Percentiles rank a stretch among this genome's conserved stretches.
These are phyloP conservation scores for Margaritispora aquatica DNA, from an alignment of 495 filamentous ascomycete species.

Conservation along the genomic window DNA sequence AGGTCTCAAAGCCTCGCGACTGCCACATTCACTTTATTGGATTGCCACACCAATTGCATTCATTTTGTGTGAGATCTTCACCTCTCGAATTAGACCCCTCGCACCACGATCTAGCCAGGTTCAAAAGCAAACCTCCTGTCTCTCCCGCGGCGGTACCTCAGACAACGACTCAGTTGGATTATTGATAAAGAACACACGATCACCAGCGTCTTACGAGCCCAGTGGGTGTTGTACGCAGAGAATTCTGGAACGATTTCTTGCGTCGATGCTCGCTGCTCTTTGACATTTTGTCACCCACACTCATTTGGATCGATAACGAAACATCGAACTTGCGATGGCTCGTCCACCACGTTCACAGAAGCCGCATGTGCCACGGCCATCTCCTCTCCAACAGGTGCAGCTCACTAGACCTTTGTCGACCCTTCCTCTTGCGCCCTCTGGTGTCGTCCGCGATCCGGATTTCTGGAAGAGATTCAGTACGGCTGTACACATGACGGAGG, in stretches of 20 bases:
- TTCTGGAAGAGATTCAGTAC: conserved; percentile 59
- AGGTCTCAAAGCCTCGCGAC: background rate
- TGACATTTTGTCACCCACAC: background rate
- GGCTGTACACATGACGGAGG: conserved; percentile 43
- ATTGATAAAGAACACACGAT: background rate
- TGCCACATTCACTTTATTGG: background rate
- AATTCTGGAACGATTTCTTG: background rate
- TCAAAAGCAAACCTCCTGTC: background rate
- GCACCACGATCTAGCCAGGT: background rate
- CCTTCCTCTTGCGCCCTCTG: conserved; percentile 25
- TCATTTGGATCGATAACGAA: background rate
- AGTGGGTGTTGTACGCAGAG: background rate
- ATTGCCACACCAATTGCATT: background rate
- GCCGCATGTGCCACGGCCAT: conserved; percentile 14
- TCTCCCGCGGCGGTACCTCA: background rate
- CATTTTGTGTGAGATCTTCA: background rate
- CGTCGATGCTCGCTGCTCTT: background rate
- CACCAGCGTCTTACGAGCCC: background rate
- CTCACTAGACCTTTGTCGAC: conserved; percentile 13
- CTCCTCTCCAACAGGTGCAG: conserved; percentile 24
- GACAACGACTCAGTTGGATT: background rate
- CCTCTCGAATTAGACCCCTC: too few species aligned
- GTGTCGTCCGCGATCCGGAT: conserved; percentile 48
- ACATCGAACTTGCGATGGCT: conserved; percentile 5
- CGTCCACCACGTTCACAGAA: conserved; percentile 5